A percentile compares a stretch with the other conserved stretches of the same genome.
Conservation (phyloP, 306 rosid species). For the Trifolium pratense region DNA sequence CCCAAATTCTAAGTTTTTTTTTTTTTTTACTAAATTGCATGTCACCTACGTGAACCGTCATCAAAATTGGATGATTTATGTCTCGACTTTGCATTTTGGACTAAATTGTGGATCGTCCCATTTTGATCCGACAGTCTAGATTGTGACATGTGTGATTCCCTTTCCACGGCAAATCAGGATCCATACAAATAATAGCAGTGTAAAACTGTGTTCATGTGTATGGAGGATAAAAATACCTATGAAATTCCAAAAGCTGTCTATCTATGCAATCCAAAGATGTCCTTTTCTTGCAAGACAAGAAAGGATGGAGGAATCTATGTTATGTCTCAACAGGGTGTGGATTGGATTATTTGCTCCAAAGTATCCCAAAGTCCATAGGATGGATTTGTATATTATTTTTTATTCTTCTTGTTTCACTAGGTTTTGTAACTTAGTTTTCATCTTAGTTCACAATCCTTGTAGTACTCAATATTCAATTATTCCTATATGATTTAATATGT, state of each 20-base stretch:
- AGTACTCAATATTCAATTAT: background rate
- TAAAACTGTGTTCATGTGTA: conserved; percentile 3
- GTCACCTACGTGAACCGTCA: background rate
- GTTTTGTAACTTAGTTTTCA: conserved; percentile 34
- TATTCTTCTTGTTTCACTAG: conserved; percentile 3
- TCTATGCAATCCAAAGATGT: conserved; percentile 22
- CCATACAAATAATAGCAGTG: background rate
- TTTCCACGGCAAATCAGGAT: background rate
- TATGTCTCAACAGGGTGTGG: background rate
- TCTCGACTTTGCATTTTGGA: background rate
- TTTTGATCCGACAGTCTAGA: background rate
- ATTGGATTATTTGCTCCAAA: conserved; percentile 30
- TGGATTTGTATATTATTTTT: conserved; percentile 9
- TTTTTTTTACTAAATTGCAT: background rate
- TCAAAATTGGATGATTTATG: background rate
- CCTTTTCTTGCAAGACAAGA: conserved; percentile 6
- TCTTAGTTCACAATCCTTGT: conserved; percentile 26
- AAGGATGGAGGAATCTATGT: background rate
- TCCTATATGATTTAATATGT: conserved; percentile 16
- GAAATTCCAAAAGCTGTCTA: conserved; percentile 1
- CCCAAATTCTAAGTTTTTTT: too few relatives aligned
- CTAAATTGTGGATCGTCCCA: background rate
- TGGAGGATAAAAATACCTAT: background rate
- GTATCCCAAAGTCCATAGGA: conserved; percentile 13
- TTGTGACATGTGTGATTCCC: background rate